A percentile compares a stretch with the other conserved stretches of the same genome.
Evolutionary conservation across 2,329 filamentous ascomycete genomes (phyloP).

Genomic region (Colletotrichum chrysophilum): DNA sequence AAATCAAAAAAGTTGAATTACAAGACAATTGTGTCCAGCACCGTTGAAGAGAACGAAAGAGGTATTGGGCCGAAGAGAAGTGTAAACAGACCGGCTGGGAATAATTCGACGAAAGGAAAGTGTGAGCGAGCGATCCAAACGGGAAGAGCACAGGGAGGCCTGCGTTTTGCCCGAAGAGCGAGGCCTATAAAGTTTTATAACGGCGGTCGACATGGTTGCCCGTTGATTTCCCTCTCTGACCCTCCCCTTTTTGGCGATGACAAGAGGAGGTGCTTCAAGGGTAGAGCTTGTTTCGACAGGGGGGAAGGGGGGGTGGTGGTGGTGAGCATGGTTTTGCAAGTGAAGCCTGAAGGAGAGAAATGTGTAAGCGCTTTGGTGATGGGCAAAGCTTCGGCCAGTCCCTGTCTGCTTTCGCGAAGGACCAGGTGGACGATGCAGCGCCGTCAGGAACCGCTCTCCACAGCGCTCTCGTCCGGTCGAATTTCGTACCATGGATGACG

Average conservation of each 20-base stretch:
- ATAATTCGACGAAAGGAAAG: slow-evolving; percentile 2
- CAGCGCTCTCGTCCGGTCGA: neutral
- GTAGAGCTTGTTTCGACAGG: slow-evolving; percentile 16
- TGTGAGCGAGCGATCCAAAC: slow-evolving; percentile 6
- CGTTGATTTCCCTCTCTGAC: neutral
- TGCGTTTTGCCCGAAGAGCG: slow-evolving; percentile 1
- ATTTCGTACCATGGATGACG: neutral
- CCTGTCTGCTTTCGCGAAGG: neutral
- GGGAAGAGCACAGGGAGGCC: neutral
- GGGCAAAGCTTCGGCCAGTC: neutral
- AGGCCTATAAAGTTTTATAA: slow-evolving; percentile 15
- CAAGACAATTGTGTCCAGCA: slow-evolving; percentile 17
- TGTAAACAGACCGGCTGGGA: neutral
- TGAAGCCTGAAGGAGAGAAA: neutral
- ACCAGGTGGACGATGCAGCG: neutral
- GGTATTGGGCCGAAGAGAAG: neutral
- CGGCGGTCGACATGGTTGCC: neutral
- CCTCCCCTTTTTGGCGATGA: neutral
- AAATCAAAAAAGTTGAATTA: neutral
- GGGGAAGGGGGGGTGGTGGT: neutral
- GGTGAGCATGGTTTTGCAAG: neutral
- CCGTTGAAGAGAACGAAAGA: slow-evolving; percentile 3
- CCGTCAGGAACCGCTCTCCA: neutral
- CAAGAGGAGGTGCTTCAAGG: neutral
- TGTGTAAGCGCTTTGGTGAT: neutral